phyloP scores from a whole-genome alignment of 257 asterid genomes.

The Ligustrum vulgare region DNA sequence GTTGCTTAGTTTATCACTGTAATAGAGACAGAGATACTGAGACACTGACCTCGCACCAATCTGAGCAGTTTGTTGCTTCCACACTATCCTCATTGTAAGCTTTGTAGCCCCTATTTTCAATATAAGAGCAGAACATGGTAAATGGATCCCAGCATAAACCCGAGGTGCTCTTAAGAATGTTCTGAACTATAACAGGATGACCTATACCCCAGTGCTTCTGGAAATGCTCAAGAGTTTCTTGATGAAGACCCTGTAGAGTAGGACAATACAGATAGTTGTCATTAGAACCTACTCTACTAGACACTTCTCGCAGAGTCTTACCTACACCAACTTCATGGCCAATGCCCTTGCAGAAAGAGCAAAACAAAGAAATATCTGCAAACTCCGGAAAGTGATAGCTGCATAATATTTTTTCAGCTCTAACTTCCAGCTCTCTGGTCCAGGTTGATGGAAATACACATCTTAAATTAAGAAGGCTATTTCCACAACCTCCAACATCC shows the following conservation, averaged over 20 bases:
- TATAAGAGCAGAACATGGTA: slow-evolving; percentile 65
- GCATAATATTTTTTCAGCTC: slow-evolving; percentile 63
- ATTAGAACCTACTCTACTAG: slow-evolving; percentile 45
- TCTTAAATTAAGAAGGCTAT: slow-evolving; percentile 63
- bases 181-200: slow-evolving; percentile 85
- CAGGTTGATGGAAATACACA: slow-evolving; percentile 65
- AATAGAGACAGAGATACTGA: slow-evolving; percentile 11
- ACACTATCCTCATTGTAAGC: slow-evolving; percentile 40
- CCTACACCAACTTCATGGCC: slow-evolving; percentile 30
- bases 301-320: slow-evolving; percentile 34
- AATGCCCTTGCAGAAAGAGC: slow-evolving; percentile 40
- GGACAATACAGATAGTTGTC: slow-evolving; percentile 71
- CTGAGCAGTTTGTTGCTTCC: slow-evolving; percentile 50
- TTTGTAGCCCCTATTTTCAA: slow-evolving; percentile 63
- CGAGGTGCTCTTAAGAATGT: slow-evolving; percentile 50
- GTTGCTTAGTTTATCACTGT: slow-evolving; percentile 5
- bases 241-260: slow-evolving; percentile 56
- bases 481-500: slow-evolving; percentile 80
- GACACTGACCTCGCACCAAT: slow-evolving; percentile 93
- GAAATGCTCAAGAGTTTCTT: slow-evolving; percentile 71
- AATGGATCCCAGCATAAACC: slow-evolving; percentile 85
- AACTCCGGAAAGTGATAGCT: slow-evolving; percentile 46
- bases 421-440: slow-evolving; percentile 71
- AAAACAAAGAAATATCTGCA: slow-evolving; percentile 45
- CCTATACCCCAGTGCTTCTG: slow-evolving; percentile 91